A percentile compares a stretch with the other conserved stretches of the same genome.
These are phyloP conservation scores for Poteriospumella lacustris DNA, from an alignment of 108 stramenopile species.

Conservation along the genomic window DNA sequence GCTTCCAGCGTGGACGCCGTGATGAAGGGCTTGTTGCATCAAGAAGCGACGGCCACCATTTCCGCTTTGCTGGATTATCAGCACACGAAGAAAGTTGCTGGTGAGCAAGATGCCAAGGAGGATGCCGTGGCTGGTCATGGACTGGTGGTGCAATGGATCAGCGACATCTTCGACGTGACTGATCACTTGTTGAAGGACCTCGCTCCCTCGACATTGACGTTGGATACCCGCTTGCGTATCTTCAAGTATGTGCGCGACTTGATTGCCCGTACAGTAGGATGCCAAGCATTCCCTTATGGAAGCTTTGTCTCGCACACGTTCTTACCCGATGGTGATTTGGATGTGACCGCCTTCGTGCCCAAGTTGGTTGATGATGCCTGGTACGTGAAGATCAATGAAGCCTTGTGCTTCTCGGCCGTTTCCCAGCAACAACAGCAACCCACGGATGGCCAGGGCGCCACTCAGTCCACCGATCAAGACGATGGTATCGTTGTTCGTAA, in stretches of 20 bases:
- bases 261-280: background rate
- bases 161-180: too few species aligned
- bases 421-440: background rate
- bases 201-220: background rate
- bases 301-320: slow-evolving; percentile 6
- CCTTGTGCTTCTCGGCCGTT: slow-evolving; percentile 3
- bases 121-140: too few species aligned
- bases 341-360: slow-evolving; percentile 5
- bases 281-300: slow-evolving; percentile 9
- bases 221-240: background rate
- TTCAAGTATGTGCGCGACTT: slow-evolving; percentile 8
- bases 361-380: background rate
- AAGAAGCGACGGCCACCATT: too few species aligned
- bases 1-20: too few species aligned
- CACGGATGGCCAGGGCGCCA: background rate
- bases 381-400: slow-evolving; percentile 26
- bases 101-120: too few species aligned
- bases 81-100: too few species aligned
- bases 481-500: background rate
- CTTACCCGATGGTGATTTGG: slow-evolving; percentile 14
- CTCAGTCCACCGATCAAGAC: background rate
- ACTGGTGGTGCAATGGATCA: too few species aligned
- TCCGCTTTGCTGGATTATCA: too few species aligned
- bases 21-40: too few species aligned
- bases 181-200: too few species aligned